Percentiles rank a stretch among this genome's conserved stretches.
These are phyloP conservation scores for Acrocalymma vagum DNA, from an alignment of 2,329 filamentous ascomycete species.

Conservation along the genomic window DNA sequence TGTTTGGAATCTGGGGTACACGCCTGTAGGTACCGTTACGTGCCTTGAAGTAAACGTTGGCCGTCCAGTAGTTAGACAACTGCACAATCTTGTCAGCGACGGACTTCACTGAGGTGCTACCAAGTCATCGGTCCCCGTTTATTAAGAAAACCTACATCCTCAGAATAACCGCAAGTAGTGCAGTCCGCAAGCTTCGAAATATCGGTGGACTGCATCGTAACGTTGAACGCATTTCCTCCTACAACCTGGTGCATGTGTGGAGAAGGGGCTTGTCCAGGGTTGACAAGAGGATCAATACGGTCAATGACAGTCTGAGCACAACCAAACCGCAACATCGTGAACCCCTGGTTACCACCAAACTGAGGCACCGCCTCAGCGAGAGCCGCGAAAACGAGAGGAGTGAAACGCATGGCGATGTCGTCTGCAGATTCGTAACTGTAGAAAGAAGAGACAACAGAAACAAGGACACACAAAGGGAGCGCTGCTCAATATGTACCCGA, in stretches of 20 bases:
- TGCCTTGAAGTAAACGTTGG: slow-evolving; percentile 43
- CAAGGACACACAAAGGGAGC: no score
- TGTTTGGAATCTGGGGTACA: slow-evolving; percentile 37
- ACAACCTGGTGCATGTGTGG: slow-evolving; percentile 36
- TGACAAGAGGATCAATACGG: slow-evolving; percentile 36
- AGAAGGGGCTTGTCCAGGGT: slow-evolving; percentile 33
- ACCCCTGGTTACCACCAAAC: no score
- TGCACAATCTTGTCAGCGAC: background rate
- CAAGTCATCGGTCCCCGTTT: no score
- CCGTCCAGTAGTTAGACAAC: slow-evolving; percentile 42
- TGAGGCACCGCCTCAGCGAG: slow-evolving; percentile 31
- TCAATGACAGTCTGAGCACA: slow-evolving; percentile 34
- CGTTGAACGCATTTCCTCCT: slow-evolving; percentile 36
- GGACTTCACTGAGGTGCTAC: background rate
- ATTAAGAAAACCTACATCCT: slow-evolving; percentile 26
- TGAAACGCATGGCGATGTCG: slow-evolving; percentile 34
- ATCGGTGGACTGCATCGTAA: slow-evolving; percentile 26
- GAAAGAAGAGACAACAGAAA: no score
- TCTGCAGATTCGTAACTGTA: no score
- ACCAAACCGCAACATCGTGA: slow-evolving; percentile 28
- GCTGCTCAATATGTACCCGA: no score
- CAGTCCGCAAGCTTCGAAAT: slow-evolving; percentile 28
- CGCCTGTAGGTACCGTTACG: slow-evolving; percentile 42
- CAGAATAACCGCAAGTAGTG: slow-evolving; percentile 40
- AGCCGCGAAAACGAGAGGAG: slow-evolving; percentile 30